Conservation (phyloP, 1,284 basidiomycete species). For the Moesziomyces sp. region DNA sequence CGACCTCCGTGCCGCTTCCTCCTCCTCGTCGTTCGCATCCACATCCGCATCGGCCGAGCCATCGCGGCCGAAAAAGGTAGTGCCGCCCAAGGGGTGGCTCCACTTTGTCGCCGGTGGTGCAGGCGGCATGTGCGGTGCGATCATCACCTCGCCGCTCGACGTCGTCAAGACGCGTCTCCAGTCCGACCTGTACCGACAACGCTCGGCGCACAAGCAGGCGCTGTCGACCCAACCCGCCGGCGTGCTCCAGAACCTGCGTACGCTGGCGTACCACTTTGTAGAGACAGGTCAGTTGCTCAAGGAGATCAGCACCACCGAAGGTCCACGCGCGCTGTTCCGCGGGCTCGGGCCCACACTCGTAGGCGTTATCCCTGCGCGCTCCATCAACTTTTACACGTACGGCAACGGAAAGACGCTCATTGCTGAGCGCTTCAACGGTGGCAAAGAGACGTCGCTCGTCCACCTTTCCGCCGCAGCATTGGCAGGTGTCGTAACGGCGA, state of each 20-base stretch:
- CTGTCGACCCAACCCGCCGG: conserved; percentile 17
- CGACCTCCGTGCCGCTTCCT: conserved; percentile 8
- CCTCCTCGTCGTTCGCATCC: conserved; percentile 18
- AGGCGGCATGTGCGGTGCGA: conserved; percentile 97
- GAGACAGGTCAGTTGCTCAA: conserved; percentile 87
- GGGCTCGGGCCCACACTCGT: conserved; percentile 94
- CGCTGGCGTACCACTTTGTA: conserved; percentile 89
- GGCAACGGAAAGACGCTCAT: conserved; percentile 95
- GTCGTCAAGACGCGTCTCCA: conserved; percentile 98
- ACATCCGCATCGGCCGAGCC: conserved; percentile 9
- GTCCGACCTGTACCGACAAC: conserved; percentile 82
- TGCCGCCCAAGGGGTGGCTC: conserved; percentile 67
- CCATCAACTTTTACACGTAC: conserved; percentile 98
- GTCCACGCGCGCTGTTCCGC: conserved; percentile 88
- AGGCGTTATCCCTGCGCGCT: conserved; percentile 87
- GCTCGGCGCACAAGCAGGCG: conserved; percentile 9
- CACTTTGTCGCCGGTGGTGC: conserved; percentile 72
- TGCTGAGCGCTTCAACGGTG: conserved; percentile 81
- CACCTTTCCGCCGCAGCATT: conserved; percentile 87
- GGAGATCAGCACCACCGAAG: conserved; percentile 77
- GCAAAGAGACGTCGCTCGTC: conserved; percentile 83
- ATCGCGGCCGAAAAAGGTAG: conserved; percentile 11
- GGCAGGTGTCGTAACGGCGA: conserved; percentile 83
- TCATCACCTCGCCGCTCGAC: conserved; percentile 96
- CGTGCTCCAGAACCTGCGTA: conserved; percentile 68